These are phyloP conservation scores for Chenopodium berlandieri DNA, from an alignment of 148 eudicot genomes.

Conservation along the genomic window DNA sequence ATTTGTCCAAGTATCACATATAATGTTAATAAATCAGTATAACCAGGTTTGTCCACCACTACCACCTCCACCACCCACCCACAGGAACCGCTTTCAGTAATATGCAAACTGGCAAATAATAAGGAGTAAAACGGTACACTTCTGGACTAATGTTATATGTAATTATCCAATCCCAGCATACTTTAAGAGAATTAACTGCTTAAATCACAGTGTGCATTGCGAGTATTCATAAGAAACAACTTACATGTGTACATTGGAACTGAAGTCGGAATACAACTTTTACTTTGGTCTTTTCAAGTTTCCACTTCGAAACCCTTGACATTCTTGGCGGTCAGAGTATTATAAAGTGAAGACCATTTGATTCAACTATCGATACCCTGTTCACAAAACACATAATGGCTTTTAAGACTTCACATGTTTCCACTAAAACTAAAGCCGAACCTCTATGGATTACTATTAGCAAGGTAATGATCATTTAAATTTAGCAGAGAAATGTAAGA, in stretches of 20 bases:
- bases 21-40: background rate
- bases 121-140: background rate
- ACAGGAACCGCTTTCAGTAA: background rate
- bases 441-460: background rate
- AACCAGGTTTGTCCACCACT: background rate
- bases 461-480: background rate
- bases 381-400: background rate
- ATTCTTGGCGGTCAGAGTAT: constrained; percentile 38
- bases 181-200: background rate
- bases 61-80: background rate
- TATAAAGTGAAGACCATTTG: constrained; percentile 32
- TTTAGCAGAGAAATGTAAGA: background rate
- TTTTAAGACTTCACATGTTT: background rate
- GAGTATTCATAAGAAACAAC: constrained; percentile 26
- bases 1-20: background rate
- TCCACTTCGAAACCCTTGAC: constrained; percentile 83
- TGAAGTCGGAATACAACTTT: constrained; percentile 96
- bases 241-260: constrained; percentile 94
- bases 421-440: background rate
- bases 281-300: constrained; percentile 87
- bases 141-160: background rate
- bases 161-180: background rate
- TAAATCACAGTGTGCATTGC: background rate
- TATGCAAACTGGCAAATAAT: background rate
- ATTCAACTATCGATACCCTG: constrained; percentile 12